phyloP scores from a whole-genome alignment of 768 basidiomycete species.

The Pisolithus marmoratus region DNA sequence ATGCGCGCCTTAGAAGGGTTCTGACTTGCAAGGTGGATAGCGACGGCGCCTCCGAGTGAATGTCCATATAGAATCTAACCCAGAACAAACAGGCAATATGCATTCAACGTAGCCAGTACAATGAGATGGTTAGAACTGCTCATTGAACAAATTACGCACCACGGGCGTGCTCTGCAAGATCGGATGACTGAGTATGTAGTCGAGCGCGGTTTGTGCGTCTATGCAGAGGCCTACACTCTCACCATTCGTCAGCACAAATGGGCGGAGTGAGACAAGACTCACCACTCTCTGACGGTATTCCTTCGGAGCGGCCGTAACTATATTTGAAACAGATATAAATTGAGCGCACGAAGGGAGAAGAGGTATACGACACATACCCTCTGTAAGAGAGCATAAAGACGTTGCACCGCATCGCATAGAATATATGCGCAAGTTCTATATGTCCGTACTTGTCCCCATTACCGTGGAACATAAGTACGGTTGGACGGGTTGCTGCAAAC shows the following conservation, averaged over 20 bases:
- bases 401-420: conserved; percentile 86
- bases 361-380: conserved; percentile 49
- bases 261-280: neutral
- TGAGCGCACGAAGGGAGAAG: neutral
- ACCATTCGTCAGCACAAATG: neutral
- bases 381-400: conserved; percentile 93
- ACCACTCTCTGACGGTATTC: conserved; percentile 83
- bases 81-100: neutral
- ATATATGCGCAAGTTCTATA: conserved; percentile 80
- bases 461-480: conserved; percentile 93
- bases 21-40: no score
- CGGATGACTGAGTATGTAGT: conserved; percentile 65
- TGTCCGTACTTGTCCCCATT: conserved; percentile 87
- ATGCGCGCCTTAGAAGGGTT: conserved; percentile 59
- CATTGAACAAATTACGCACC: conserved; percentile 35
- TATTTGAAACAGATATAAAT: neutral
- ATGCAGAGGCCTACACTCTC: conserved; percentile 56
- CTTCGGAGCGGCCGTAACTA: conserved; percentile 88
- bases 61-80: conserved; percentile 72
- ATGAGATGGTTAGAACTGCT: neutral
- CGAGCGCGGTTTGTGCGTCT: conserved; percentile 80
- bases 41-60: conserved; percentile 91
- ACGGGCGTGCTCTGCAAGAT: conserved; percentile 60
- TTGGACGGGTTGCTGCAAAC: no score
- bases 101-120: neutral